Percentiles rank a stretch among this genome's conserved stretches.
phyloP scores from a whole-genome alignment of 2,329 filamentous ascomycete genomes.

The Penicillium psychrosexuale region DNA sequence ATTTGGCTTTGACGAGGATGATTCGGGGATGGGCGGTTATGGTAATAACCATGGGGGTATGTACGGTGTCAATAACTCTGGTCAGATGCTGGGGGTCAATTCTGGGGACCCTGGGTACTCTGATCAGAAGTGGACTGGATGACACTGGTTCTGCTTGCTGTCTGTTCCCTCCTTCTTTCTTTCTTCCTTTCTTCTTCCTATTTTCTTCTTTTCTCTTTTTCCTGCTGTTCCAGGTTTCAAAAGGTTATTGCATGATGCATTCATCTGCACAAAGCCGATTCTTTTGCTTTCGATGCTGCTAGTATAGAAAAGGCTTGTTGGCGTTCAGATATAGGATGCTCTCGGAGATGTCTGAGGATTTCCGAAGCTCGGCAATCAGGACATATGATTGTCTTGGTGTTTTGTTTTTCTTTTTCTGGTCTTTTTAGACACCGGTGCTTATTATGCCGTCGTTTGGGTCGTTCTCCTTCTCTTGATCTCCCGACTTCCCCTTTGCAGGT shows the following conservation, averaged over 20 bases:
- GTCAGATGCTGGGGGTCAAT: constrained; percentile 30
- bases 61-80: constrained; percentile 27
- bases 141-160: neutral
- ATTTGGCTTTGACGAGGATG: constrained; percentile 45
- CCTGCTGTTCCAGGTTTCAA: neutral
- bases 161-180: neutral
- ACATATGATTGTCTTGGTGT: neutral
- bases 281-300: neutral
- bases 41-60: constrained; percentile 31
- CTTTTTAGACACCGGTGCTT: neutral
- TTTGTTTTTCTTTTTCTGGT: neutral
- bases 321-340: constrained; percentile 24
- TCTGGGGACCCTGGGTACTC: constrained; percentile 27
- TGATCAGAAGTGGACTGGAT: constrained; percentile 31
- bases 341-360: constrained; percentile 1
- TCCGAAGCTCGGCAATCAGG: neutral
- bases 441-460: neutral
- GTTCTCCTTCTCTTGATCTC: neutral
- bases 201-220: neutral
- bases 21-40: constrained; percentile 39
- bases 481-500: neutral
- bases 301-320: constrained; percentile 20
- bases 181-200: neutral
- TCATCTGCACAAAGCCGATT: constrained; percentile 1
- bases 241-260: constrained; percentile 3